phyloP scores from a whole-genome alignment of 1,284 basidiomycete genomes.

The Flammula alnicola region DNA sequence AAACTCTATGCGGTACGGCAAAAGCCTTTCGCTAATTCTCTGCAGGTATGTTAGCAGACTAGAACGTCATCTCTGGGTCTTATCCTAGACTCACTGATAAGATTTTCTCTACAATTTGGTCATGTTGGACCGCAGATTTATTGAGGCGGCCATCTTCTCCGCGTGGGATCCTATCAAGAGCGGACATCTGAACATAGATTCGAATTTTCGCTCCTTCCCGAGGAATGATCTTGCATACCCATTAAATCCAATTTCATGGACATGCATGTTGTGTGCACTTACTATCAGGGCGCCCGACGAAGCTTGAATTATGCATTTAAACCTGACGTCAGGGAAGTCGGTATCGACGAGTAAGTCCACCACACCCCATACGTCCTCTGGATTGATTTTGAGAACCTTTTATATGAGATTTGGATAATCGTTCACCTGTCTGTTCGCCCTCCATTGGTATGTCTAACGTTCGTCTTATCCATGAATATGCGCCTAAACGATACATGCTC shows the following conservation, averaged over 20 bases:
- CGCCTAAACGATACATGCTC: slow-evolving; percentile 20
- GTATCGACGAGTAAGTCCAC: slow-evolving; percentile 26
- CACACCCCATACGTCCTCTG: slow-evolving; percentile 30
- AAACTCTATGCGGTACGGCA: slow-evolving; percentile 10
- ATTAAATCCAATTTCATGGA: neutral
- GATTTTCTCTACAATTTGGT: slow-evolving; percentile 7
- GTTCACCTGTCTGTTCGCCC: slow-evolving; percentile 26
- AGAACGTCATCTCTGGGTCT: neutral
- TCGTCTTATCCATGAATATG: slow-evolving; percentile 32
- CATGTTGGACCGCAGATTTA: slow-evolving; percentile 3
- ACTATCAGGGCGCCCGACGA: slow-evolving; percentile 19
- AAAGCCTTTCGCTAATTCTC: slow-evolving; percentile 6
- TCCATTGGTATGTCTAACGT: slow-evolving; percentile 28
- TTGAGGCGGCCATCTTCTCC: slow-evolving; percentile 10
- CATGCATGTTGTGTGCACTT: neutral
- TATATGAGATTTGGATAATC: neutral
- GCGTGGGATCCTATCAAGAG: slow-evolving; percentile 9
- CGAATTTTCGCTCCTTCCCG: slow-evolving; percentile 26
- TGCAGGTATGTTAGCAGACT: neutral
- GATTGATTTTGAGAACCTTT: neutral
- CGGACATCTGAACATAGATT: slow-evolving; percentile 22
- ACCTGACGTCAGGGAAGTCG: slow-evolving; percentile 29
- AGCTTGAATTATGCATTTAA: slow-evolving; percentile 28
- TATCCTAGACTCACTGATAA: neutral
- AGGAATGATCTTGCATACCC: slow-evolving; percentile 23